Percentiles rank a stretch among this genome's conserved stretches.
phyloP scores from a whole-genome alignment of 179 eudicot genomes.

The Beta lomatogona region DNA sequence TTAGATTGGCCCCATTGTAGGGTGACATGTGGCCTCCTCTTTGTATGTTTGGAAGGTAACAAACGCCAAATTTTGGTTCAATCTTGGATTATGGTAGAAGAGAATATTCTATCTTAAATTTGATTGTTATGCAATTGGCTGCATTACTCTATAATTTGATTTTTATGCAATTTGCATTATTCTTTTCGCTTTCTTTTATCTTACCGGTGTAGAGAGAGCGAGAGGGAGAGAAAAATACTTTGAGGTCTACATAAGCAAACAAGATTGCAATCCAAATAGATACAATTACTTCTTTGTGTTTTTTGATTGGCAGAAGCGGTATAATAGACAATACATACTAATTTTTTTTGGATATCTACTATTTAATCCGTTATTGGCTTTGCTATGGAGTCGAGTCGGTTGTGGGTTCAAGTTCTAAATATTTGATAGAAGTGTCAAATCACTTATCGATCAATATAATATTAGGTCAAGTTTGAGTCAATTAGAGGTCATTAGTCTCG shows the following conservation, averaged over 20 bases:
- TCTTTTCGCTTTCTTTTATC: neutral
- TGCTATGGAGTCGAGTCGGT: no score
- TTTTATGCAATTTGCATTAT: neutral
- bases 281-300: neutral
- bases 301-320: neutral
- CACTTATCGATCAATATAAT: no score
- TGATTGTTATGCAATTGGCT: neutral
- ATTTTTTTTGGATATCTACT: neutral
- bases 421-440: no score
- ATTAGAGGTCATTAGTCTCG: no score
- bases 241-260: neutral
- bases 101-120: neutral
- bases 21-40: constrained; percentile 26
- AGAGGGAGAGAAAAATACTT: neutral
- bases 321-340: neutral
- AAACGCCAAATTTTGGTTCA: constrained; percentile 13
- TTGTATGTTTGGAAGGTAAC: constrained; percentile 20
- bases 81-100: constrained; percentile 4
- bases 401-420: no score
- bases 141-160: no score
- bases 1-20: neutral
- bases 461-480: no score
- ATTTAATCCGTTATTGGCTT: neutral
- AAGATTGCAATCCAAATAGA: neutral
- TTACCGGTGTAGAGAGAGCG: neutral